Base-by-base conservation (phyloP, 306 rosid species). In the Cucurbita maxima region DNA sequence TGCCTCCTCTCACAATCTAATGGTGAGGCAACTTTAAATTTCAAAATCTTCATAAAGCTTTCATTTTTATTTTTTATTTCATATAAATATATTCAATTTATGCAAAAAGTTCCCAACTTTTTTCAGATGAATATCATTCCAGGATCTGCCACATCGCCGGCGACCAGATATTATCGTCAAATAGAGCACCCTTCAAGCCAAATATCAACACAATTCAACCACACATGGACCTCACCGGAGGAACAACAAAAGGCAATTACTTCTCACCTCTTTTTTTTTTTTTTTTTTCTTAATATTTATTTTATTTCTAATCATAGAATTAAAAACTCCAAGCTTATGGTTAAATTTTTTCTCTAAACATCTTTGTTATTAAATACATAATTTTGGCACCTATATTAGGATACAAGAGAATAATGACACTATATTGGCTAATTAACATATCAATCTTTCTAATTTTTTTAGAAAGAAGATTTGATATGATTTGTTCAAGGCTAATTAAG, bases 131-230 rank as follows among this genome's bases (percentile, higher is more conserved):
- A 80, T 25, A 7, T 72, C 76, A 77, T 16, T 75, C 77, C 58
- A 12, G 90, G 86, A 12, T 71, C 76, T 38, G 57, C 63, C 4
- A 53, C 72, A 19, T 43, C 72, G 38, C 48, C 72, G 7, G 37
- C 88, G 11, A 71, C 58, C 5, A 84, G 76, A 79, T 34, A 47
- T 71, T 69, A 64, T 19, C 74, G 79, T 82, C 82, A 71, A 50
- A 14, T 56, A 75, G 92, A 91, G 87, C 90, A 80, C 87, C 96
- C 97, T 91, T 91, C 97, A 82, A 86, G 63, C 96, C 92, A 88
- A 88, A 88, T 55, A 71, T 77, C 82, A 2, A 48, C 34, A 0
- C 36, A 20, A 75, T 78, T 72, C 57, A 82, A 76, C 37, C 52
- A 60, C 61, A 10, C 70, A 51, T 58, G 37, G 53, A 11, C 85